Base-by-base conservation (phyloP, 164 flowering plant species). In the Berberis vulgaris region DNA sequence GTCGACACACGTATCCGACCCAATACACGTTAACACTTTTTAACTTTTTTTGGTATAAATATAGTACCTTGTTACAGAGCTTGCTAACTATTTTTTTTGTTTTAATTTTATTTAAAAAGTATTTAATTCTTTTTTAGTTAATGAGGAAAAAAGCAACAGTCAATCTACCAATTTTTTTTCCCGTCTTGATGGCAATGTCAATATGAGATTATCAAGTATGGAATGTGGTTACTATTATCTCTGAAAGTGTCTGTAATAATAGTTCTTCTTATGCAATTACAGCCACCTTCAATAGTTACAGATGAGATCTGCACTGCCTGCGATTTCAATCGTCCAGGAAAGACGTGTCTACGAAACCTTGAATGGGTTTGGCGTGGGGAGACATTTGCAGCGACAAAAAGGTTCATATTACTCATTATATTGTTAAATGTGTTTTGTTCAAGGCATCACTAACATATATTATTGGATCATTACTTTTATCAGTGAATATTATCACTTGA, bases 321-420 rank as follows among this genome's bases (percentile, higher is more conserved):
- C 70, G 99, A 95, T 76, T 95, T 95, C 71, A 95, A 95, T 68
- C 99, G 96, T 45, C 99, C 99, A 1, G 99, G 96, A 49, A 95
- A 91, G 77, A 91, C 80, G 69, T 95, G 99, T 74, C 92, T 95
- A 1, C 82, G 99, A 39, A 91, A 80, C 66, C 97, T 95, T 79
- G 99, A 95, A 77, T 95, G 99, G 99, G 97, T 91, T 70, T 95
- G 99, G 99, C 93, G 99, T 39, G 98, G 99, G 50, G 99, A 89
- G 71, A 81, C 79, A 41, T 95, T 78, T 80, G 89, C 73, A 87
- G 97, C 95, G 64, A 95, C 86, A 83, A 89, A 79, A 83, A 91
- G 99, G 99, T 91, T 52, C 64, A 39, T 55, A 44, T 69, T 53
- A 41, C 50, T 46, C 39, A 50, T 77, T 64, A n/a, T 67, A 8